phyloP scores from a whole-genome alignment of 768 basidiomycete genomes.

The Boletellus emodensis region DNA sequence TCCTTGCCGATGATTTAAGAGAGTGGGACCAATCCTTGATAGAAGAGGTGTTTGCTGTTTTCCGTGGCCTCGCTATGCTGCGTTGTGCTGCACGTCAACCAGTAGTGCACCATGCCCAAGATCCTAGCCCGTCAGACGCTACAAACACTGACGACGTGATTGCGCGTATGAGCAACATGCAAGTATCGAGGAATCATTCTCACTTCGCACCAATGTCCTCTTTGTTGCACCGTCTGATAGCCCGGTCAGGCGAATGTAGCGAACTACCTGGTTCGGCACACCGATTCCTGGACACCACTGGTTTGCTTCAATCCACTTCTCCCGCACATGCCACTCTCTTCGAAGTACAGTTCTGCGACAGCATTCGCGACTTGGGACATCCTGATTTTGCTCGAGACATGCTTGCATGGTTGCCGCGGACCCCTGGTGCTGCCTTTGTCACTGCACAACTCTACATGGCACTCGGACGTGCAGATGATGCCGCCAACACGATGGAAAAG shows the following conservation, averaged over 20 bases:
- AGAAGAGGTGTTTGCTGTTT: conserved; percentile 75
- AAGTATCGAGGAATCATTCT: conserved; percentile 52
- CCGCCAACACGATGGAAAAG: conserved; percentile 66
- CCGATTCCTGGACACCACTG: conserved; percentile 62
- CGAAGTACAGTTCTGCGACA: conserved; percentile 73
- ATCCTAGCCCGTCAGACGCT: conserved; percentile 30
- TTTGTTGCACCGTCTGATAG: conserved; percentile 58
- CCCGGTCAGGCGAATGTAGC: conserved; percentile 45
- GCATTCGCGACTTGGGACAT: conserved; percentile 61
- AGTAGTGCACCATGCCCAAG: conserved; percentile 35
- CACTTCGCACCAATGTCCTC: conserved; percentile 54
- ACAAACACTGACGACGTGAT: conserved; percentile 59
- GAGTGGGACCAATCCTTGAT: conserved; percentile 62
- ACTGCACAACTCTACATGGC: conserved; percentile 63
- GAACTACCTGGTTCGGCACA: conserved; percentile 61
- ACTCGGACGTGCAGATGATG: conserved; percentile 68
- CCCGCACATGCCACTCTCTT: conserved; percentile 62
- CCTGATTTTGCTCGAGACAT: conserved; percentile 58
- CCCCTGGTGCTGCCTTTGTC: conserved; percentile 73
- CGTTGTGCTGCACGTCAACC: conserved; percentile 59
- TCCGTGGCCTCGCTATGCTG: conserved; percentile 72
- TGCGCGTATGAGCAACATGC: conserved; percentile 66
- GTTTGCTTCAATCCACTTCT: conserved; percentile 63
- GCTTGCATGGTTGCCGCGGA: conserved; percentile 74
- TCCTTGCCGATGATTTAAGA: conserved; percentile 59